Evolutionary conservation across 1,284 basidiomycete genomes (phyloP), one percentile per base, ranked within the genome.

Genomic region (Moesziomyces antarcticus): DNA sequence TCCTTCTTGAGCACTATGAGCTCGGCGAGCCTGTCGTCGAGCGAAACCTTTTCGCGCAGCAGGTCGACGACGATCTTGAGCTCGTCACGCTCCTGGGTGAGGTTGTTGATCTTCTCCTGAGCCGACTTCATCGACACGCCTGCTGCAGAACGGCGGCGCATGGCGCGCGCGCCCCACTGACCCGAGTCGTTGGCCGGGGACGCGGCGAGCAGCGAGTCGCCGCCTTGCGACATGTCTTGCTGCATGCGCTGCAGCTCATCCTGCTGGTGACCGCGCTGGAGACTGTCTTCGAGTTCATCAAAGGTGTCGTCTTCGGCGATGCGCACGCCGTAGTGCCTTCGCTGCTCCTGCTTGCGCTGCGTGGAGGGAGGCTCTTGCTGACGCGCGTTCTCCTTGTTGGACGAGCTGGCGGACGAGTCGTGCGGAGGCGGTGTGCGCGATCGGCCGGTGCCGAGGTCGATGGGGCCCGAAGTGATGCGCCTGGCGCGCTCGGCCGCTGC

Each of bases 1-100:
- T 82, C 80, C 57, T 82, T 77, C 20, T 75, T 79, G 30, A 83
- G 57, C 20, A 74, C 64, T 35, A 82, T 80, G 20, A 83, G 70
- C 45, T 82, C 77, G 9, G 73, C 72, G 7, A 73, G 57, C 11
- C 77, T 67, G 24, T 82, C 81, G 41, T 81, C 79, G 13, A 75
- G 70, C 30, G 69, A 75, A 44, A 80, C 79, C 42, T 82, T 80
- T n/a, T 79, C 75, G 40, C 81, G 72, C 24, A 79, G 70, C 14
- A 82, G 73, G 57, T 82, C 82, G 25, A 82, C 76, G 47, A 82
- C 82, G 45, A 80, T 79, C 61, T 82, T 79, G 61, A 83, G 77
- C 51, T 82, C 81, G 48, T 82, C 80, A 21, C 79, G 72, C 55
- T 83, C 82, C 47, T 80, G 72, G 0, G 76, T 78, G 21, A 83